Evolutionary conservation across 495 filamentous ascomycete genomes (phyloP).

Genomic region (Penicillium nucicola): DNA sequence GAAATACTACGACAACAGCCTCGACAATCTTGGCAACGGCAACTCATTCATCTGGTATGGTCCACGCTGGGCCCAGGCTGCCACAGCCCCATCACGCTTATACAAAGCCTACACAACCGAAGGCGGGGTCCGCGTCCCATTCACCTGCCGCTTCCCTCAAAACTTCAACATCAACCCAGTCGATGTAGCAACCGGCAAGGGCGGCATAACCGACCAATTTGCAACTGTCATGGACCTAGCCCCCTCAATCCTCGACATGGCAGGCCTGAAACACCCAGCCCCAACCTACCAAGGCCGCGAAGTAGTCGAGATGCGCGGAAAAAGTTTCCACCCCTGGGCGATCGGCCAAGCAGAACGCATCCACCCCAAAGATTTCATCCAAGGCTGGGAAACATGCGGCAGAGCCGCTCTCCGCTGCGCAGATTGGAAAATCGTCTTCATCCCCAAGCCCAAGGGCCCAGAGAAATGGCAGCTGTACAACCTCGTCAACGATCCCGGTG

Average conservation of each 20-base stretch:
- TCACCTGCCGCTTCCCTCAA: conserved; percentile 49
- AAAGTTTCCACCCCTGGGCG: conserved; percentile 43
- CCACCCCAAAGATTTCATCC: conserved; percentile 46
- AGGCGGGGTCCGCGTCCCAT: conserved; percentile 58
- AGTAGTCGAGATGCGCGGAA: conserved; percentile 58
- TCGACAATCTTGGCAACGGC: conserved; percentile 58
- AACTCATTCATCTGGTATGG: conserved; percentile 67
- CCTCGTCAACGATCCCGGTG: conserved; percentile 40
- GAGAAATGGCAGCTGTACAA: conserved; percentile 50
- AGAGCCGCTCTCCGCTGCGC: conserved; percentile 43
- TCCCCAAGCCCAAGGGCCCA: conserved; percentile 47
- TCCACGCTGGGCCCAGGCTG: conserved; percentile 61
- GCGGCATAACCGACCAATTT: conserved; percentile 53
- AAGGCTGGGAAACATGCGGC: conserved; percentile 48
- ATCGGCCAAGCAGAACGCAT: conserved; percentile 31
- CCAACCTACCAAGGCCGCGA: conserved; percentile 54
- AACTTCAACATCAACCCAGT: conserved; percentile 20
- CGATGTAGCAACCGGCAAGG: conserved; percentile 16
- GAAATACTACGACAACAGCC: conserved; percentile 60
- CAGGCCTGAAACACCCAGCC: conserved; percentile 55
- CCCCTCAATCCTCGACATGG: conserved; percentile 60
- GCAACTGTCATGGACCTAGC: conserved; percentile 64
- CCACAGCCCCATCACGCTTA: conserved; percentile 59
- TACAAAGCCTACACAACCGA: conserved; percentile 64
- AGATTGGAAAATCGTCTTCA: conserved; percentile 50